Conservation (phyloP, 805 yeast genomes). For the Spathaspora hagerdaliae region DNA sequence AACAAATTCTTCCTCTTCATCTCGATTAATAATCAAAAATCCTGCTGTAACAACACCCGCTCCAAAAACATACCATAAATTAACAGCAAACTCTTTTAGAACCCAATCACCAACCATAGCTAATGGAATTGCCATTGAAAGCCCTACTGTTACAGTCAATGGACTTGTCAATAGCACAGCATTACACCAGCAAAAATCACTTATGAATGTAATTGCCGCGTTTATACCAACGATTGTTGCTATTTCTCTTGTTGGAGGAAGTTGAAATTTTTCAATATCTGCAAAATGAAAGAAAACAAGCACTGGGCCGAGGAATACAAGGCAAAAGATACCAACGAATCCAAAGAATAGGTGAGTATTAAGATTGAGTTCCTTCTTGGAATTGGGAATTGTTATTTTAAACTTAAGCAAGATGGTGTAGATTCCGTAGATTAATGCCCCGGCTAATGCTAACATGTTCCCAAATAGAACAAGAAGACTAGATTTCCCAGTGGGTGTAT, state of each 20-base stretch:
- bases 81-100: conserved; percentile 59
- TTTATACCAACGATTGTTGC: conserved; percentile 56
- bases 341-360: conserved; percentile 91
- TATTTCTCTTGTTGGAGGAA: conserved; percentile 56
- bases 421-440: conserved; percentile 88
- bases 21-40: conserved; percentile 77
- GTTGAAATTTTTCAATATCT: conserved; percentile 66
- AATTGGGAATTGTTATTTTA: conserved; percentile 43
- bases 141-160: conserved; percentile 90
- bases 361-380: conserved; percentile 64
- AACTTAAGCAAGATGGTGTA: conserved; percentile 82
- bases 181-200: conserved; percentile 94
- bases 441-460: conserved; percentile 71
- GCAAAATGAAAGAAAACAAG: conserved; percentile 58
- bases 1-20: conserved; percentile 61
- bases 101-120: conserved; percentile 90
- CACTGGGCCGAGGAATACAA: conserved; percentile 78
- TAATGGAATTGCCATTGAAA: conserved; percentile 88
- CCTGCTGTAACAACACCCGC: conserved; percentile 79
- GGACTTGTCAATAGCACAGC: conserved; percentile 94
- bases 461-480: conserved; percentile 48
- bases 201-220: conserved; percentile 73
- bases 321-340: conserved; percentile 84
- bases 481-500: conserved; percentile 13
- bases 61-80: conserved; percentile 67